phyloP scores from a whole-genome alignment of 2,329 filamentous ascomycete species.

The Fusarium napiforme region DNA sequence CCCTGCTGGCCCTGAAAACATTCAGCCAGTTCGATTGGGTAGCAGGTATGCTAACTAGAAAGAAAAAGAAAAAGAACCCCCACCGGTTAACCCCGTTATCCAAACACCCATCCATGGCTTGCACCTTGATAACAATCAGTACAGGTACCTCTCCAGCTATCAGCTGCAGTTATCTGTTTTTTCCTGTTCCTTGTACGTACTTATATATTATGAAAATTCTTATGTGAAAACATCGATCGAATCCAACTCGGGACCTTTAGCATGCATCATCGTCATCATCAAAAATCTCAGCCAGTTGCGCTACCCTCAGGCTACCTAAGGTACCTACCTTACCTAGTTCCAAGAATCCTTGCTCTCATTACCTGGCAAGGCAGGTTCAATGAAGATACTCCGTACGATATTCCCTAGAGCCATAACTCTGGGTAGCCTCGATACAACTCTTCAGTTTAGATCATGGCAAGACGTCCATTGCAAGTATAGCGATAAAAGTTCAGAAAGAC shows the following conservation, averaged over 20 bases:
- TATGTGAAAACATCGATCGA: conserved; percentile 8
- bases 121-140: neutral
- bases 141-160: neutral
- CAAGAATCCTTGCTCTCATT: conserved; percentile 5
- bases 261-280: neutral
- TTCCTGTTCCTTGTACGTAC: neutral
- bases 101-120: neutral
- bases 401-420: conserved; percentile 4
- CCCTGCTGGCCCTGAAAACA: conserved; percentile 16
- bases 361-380: conserved; percentile 3
- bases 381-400: neutral
- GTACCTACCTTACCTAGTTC: too few species aligned
- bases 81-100: conserved; percentile 26
- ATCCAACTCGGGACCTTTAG: neutral
- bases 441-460: conserved; percentile 8
- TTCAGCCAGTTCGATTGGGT: conserved; percentile 26
- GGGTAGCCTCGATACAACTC: neutral
- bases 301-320: neutral
- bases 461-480: conserved; percentile 5
- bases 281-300: neutral
- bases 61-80: neutral
- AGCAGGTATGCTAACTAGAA: neutral
- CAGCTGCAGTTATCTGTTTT: neutral
- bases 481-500: neutral
- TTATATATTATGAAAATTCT: neutral